Evolutionary conservation across 768 basidiomycete species (phyloP).

Genomic region (Mycena galericulata): DNA sequence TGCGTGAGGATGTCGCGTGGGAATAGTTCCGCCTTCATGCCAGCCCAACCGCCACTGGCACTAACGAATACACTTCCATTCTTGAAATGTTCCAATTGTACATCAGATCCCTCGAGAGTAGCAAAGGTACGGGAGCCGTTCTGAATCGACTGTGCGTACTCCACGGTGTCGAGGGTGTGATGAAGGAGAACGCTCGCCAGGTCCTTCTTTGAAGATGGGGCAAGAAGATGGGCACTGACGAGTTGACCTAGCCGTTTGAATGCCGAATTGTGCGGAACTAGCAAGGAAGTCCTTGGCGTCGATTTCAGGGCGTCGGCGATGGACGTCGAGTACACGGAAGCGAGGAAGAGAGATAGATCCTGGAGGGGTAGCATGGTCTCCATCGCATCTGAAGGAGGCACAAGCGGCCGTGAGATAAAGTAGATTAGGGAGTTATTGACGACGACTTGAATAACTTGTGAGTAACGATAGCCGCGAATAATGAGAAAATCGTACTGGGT

Average conservation of each 20-base stretch:
- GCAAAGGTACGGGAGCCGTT: constrained; percentile 79
- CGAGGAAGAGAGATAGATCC: constrained; percentile 92
- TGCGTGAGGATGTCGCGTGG: constrained; percentile 81
- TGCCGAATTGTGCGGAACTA: constrained; percentile 91
- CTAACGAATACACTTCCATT: constrained; percentile 66
- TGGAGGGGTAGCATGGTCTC: constrained; percentile 84
- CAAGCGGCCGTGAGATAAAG: constrained; percentile 85
- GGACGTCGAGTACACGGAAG: constrained; percentile 87
- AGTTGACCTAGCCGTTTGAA: constrained; percentile 88
- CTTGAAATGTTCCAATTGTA: constrained; percentile 72
- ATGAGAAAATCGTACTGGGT: constrained; percentile 63
- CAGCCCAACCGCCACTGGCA: constrained; percentile 84
- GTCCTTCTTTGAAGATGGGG: constrained; percentile 82
- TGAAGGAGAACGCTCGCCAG: constrained; percentile 89
- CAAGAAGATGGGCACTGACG: constrained; percentile 87
- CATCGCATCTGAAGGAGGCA: constrained; percentile 85
- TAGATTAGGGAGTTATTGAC: constrained; percentile 88
- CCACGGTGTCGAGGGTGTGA: constrained; percentile 81
- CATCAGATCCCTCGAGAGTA: constrained; percentile 87
- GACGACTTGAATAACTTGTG: constrained; percentile 61
- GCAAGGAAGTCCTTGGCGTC: constrained; percentile 79
- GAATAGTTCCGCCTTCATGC: constrained; percentile 70
- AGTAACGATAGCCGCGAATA: constrained; percentile 19
- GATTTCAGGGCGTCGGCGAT: constrained; percentile 77
- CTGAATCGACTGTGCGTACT: constrained; percentile 73